Evolutionary conservation across 2,329 filamentous ascomycete species (phyloP).

Genomic region (Botryotinia convoluta): DNA sequence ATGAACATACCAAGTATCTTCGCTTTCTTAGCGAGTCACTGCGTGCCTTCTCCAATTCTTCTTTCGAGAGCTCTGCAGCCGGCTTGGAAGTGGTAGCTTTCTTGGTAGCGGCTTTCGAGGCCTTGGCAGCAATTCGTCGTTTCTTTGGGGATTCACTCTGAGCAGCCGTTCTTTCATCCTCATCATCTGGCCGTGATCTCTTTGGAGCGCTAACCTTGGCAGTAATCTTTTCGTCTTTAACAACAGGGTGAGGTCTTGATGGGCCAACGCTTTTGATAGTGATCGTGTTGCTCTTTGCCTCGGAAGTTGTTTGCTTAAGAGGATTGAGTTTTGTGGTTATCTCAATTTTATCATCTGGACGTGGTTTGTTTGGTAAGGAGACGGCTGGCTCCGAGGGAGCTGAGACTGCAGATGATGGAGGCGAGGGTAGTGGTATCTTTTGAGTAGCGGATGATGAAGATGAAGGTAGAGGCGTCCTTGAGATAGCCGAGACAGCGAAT

Average conservation of each 20-base stretch:
- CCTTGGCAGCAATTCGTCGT: not conserved
- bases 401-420: not conserved
- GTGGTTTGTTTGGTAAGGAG: not conserved
- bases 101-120: not conserved
- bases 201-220: not conserved
- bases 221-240: not conserved
- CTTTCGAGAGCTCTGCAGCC: not conserved
- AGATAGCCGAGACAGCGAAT: not conserved
- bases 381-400: not conserved
- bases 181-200: slow-evolving; percentile 2
- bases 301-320: not conserved
- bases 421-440: not conserved
- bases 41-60: slow-evolving; percentile 2
- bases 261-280: not conserved
- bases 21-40: slow-evolving; percentile 5
- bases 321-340: not conserved
- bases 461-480: not conserved
- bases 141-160: not conserved
- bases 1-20: not conserved
- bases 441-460: not conserved
- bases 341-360: not conserved
- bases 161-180: not conserved
- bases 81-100: not conserved
- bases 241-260: not conserved
- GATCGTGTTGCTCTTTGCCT: not conserved